Conservation (phyloP, 2,329 filamentous ascomycete species). For the Sporothrix euskadiensis region DNA sequence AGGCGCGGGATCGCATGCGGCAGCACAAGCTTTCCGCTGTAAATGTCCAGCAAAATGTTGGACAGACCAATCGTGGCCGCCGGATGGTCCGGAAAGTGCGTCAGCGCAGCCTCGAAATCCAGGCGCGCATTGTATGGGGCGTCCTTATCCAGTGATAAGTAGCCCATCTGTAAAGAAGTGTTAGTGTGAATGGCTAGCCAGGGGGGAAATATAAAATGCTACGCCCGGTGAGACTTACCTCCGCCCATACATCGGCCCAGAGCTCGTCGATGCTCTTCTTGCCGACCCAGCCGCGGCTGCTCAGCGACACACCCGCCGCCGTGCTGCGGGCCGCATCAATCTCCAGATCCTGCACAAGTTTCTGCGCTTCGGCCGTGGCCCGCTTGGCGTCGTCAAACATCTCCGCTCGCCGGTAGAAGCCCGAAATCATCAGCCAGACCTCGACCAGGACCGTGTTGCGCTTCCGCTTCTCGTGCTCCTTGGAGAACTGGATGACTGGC, state of each 20-base stretch:
- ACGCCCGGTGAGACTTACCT: slow-evolving; percentile 56
- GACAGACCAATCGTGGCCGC: slow-evolving; percentile 78
- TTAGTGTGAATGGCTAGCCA: slow-evolving; percentile 15
- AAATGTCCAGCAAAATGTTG: slow-evolving; percentile 83
- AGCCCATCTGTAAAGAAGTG: slow-evolving; percentile 56
- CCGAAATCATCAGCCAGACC: slow-evolving; percentile 88
- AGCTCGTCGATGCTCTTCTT: slow-evolving; percentile 80
- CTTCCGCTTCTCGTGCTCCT: slow-evolving; percentile 53
- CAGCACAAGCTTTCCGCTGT: slow-evolving; percentile 66
- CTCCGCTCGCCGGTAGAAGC: slow-evolving; percentile 79
- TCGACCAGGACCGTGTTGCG: slow-evolving; percentile 63
- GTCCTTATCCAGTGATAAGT: slow-evolving; percentile 63
- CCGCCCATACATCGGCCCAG: slow-evolving; percentile 79
- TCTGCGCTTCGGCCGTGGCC: slow-evolving; percentile 78
- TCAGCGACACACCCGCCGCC: slow-evolving; percentile 59
- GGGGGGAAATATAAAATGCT: not conserved
- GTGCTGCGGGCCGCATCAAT: slow-evolving; percentile 62
- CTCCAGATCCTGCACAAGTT: slow-evolving; percentile 72
- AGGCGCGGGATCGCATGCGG: slow-evolving; percentile 54
- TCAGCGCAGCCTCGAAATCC: slow-evolving; percentile 79
- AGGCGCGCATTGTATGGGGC: slow-evolving; percentile 68
- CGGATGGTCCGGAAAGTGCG: slow-evolving; percentile 76
- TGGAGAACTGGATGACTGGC: slow-evolving; percentile 56
- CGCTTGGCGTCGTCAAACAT: slow-evolving; percentile 78
- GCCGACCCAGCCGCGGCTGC: slow-evolving; percentile 71